A percentile compares a stretch with the other conserved stretches of the same genome.
Conservation (phyloP, 257 asterid species). For the Penstemon eatonii region DNA sequence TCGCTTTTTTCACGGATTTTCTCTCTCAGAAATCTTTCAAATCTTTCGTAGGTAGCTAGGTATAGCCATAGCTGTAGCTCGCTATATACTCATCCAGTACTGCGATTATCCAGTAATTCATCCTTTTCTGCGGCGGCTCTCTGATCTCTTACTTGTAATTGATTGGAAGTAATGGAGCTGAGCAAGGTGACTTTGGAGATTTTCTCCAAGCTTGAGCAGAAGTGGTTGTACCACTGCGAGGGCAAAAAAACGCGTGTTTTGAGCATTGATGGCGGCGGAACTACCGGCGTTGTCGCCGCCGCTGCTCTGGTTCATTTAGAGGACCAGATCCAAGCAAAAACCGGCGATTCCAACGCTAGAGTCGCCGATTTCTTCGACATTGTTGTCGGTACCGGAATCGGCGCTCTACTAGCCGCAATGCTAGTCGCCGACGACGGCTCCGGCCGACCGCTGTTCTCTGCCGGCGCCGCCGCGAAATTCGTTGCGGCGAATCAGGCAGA, state of each 20-base stretch:
- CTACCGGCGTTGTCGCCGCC: conserved; percentile 57
- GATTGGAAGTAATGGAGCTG: conserved; percentile 55
- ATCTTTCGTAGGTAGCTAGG: neutral
- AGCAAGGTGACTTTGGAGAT: conserved; percentile 79
- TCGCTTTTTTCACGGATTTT: conserved; percentile 50
- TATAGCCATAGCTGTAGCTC: conserved; percentile 11
- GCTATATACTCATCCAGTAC: conserved; percentile 15
- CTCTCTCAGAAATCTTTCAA: neutral
- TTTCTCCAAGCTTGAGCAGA: conserved; percentile 86
- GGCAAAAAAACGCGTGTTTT: conserved; percentile 75
- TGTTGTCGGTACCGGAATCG: conserved; percentile 81
- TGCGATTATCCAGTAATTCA: neutral
- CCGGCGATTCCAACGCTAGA: conserved; percentile 64
- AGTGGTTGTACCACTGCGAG: conserved; percentile 81
- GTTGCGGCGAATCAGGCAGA: conserved; percentile 46
- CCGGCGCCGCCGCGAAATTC: conserved; percentile 58
- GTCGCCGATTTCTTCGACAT: conserved; percentile 82
- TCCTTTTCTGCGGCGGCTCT: no score
- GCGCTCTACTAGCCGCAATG: conserved; percentile 82
- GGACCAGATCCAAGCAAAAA: conserved; percentile 74
- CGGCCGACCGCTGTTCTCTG: conserved; percentile 73
- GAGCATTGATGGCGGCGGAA: conserved; percentile 86
- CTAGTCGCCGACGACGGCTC: conserved; percentile 68
- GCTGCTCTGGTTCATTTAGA: conserved; percentile 70
- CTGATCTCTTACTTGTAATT: no score